These are phyloP conservation scores for Penicillium nucicola DNA, from an alignment of 495 filamentous ascomycete genomes.

Conservation along the genomic window DNA sequence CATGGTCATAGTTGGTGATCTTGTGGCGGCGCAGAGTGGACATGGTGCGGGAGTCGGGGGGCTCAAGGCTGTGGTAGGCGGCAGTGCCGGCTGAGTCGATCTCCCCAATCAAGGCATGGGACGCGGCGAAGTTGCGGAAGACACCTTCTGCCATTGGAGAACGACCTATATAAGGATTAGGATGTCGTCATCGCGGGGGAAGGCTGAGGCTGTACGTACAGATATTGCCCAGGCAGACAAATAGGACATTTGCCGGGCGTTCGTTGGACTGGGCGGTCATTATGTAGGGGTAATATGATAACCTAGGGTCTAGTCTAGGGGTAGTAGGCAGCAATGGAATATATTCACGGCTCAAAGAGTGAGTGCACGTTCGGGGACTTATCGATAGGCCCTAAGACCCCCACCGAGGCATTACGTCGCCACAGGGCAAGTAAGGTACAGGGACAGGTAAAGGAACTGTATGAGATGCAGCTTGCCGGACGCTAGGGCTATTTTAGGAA, in stretches of 20 bases:
- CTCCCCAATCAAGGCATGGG: slow-evolving; percentile 55
- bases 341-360: too few species aligned
- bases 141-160: slow-evolving; percentile 96
- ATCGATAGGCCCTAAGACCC: slow-evolving; percentile 13
- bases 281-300: slow-evolving; percentile 6
- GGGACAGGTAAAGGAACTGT: background rate
- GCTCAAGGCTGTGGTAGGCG: slow-evolving; percentile 71
- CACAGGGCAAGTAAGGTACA: background rate
- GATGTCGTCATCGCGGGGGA: background rate
- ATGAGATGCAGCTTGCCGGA: background rate
- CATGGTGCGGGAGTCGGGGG: slow-evolving; percentile 82
- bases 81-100: slow-evolving; percentile 91
- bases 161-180: slow-evolving; percentile 37
- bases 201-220: slow-evolving; percentile 49
- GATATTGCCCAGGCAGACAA: slow-evolving; percentile 97
- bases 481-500: background rate
- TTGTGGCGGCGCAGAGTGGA: slow-evolving; percentile 69
- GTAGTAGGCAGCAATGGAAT: background rate
- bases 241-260: slow-evolving; percentile 70
- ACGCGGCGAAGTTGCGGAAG: slow-evolving; percentile 68
- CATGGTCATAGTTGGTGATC: slow-evolving; percentile 73
- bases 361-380: slow-evolving; percentile 1
- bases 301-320: background rate
- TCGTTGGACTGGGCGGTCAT: slow-evolving; percentile 17
- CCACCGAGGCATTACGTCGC: background rate